Evolutionary conservation across 305 asterid genomes (phyloP).

Genomic region (Solanum aculeatissimum): DNA sequence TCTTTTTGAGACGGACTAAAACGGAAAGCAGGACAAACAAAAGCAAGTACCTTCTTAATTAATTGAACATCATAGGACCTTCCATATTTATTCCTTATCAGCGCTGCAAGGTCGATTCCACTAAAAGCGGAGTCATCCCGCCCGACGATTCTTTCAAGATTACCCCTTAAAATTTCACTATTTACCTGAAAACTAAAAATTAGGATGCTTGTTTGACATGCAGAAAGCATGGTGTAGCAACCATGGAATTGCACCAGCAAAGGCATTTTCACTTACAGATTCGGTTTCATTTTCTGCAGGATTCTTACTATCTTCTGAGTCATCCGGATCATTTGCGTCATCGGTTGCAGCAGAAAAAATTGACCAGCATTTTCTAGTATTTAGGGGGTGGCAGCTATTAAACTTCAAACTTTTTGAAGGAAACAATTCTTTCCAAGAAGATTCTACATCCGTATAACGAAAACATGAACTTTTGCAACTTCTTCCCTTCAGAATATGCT

Average conservation of each 20-base stretch:
- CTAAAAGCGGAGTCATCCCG: conserved; percentile 78
- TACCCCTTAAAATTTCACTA: conserved; percentile 48
- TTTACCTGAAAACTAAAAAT: conserved; percentile 35
- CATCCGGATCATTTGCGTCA: conserved; percentile 41
- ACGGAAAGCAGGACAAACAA: neutral
- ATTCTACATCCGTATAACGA: conserved; percentile 24
- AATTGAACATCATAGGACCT: conserved; percentile 90
- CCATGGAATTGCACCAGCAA: neutral
- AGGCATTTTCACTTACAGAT: conserved; percentile 31
- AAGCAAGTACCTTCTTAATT: conserved; percentile 63
- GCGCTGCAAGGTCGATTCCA: conserved; percentile 86
- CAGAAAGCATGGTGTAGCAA: neutral
- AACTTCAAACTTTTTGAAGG: conserved; percentile 8
- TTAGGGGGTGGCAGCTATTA: neutral
- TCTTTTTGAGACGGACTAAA: neutral
- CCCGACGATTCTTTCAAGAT: conserved; percentile 73
- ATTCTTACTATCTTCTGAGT: conserved; percentile 28
- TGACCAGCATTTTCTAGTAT: conserved; percentile 14
- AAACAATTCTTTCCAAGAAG: conserved; percentile 10
- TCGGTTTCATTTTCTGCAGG: conserved; percentile 21
- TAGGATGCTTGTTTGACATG: conserved; percentile 4
- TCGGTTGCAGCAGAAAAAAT: conserved; percentile 40
- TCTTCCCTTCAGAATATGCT: conserved; percentile 18
- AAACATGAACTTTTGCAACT: conserved; percentile 21
- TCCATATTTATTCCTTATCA: conserved; percentile 83